A percentile compares a stretch with the other conserved stretches of the same genome.
Evolutionary conservation across 108 stramenopile species (phyloP).

Genomic region (Fragilaria crotonensis): DNA sequence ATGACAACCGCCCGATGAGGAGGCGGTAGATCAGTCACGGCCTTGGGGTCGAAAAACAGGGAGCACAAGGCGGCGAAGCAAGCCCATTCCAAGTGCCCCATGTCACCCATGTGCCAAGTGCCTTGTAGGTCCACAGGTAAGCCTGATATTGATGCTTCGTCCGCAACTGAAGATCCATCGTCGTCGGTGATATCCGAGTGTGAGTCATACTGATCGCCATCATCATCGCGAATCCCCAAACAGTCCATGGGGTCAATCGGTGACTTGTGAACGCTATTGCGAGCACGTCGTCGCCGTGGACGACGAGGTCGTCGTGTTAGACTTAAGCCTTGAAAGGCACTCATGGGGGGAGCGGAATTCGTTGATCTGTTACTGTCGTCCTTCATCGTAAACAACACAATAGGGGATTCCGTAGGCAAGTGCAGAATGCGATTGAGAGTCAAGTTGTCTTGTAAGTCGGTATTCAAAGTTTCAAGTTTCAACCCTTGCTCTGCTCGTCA

Average conservation of each 20-base stretch:
- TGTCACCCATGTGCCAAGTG: not conserved
- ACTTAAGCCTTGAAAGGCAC: not conserved
- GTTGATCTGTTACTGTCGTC: not conserved
- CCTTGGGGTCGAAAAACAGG: not conserved
- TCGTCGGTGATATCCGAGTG: not conserved
- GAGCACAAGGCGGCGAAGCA: not conserved
- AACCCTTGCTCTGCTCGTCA: too few species aligned
- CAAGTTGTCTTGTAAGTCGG: too few species aligned
- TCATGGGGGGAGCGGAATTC: not conserved
- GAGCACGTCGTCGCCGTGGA: not conserved
- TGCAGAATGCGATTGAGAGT: too few species aligned
- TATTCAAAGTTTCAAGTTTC: too few species aligned
- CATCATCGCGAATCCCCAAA: not conserved
- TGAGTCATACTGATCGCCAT: not conserved
- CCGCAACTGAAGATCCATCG: not conserved
- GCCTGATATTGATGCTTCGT: not conserved
- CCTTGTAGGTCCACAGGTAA: not conserved
- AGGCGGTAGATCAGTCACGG: too few species aligned
- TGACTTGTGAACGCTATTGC: not conserved
- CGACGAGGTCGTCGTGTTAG: not conserved
- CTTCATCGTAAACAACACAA: not conserved
- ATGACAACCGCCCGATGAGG: not conserved
- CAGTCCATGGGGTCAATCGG: not conserved
- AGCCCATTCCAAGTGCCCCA: not conserved
- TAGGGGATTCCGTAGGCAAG: too few species aligned